A percentile compares a stretch with the other conserved stretches of the same genome.
Conservation (phyloP, 2,329 filamentous ascomycete genomes). For the Verticillium albo-atrum region DNA sequence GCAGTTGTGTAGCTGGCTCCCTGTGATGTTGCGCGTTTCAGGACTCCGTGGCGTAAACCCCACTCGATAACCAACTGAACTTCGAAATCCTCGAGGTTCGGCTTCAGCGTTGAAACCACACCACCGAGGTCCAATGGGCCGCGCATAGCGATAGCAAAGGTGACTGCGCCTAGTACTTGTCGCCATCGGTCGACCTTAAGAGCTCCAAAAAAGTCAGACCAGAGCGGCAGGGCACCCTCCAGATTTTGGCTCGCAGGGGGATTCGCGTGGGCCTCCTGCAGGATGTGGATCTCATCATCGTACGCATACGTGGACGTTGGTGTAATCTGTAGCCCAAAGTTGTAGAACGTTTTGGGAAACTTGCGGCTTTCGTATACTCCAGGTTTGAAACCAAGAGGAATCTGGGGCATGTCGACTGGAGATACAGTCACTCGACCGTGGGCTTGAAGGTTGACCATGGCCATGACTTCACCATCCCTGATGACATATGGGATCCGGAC, state of each 20-base stretch:
- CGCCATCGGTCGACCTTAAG: conserved; percentile 59
- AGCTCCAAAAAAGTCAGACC: conserved; percentile 65
- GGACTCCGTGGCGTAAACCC: conserved; percentile 49
- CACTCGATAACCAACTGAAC: conserved; percentile 54
- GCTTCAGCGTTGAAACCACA: conserved; percentile 51
- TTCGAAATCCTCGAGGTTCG: conserved; percentile 60
- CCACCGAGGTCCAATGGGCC: conserved; percentile 50
- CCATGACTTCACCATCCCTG: conserved; percentile 62
- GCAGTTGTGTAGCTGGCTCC: conserved; percentile 40
- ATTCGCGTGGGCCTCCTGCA: conserved; percentile 26
- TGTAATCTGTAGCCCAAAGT: conserved; percentile 56
- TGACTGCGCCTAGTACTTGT: conserved; percentile 56
- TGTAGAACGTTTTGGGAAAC: conserved; percentile 60
- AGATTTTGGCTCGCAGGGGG: conserved; percentile 38
- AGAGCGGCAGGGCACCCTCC: conserved; percentile 58
- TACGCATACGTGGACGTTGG: conserved; percentile 56
- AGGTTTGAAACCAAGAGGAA: conserved; percentile 67
- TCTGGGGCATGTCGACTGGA: conserved; percentile 50
- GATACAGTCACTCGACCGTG: conserved; percentile 50
- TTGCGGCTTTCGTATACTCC: conserved; percentile 67
- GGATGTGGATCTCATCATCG: conserved; percentile 42
- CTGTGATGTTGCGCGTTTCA: conserved; percentile 33
- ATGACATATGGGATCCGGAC: conserved; percentile 51
- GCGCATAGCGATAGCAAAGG: conserved; percentile 58
- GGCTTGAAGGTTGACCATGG: conserved; percentile 61